Conservation (phyloP, 192 early-diverging fungal genomes). For the Funneliformis geosporum region DNA sequence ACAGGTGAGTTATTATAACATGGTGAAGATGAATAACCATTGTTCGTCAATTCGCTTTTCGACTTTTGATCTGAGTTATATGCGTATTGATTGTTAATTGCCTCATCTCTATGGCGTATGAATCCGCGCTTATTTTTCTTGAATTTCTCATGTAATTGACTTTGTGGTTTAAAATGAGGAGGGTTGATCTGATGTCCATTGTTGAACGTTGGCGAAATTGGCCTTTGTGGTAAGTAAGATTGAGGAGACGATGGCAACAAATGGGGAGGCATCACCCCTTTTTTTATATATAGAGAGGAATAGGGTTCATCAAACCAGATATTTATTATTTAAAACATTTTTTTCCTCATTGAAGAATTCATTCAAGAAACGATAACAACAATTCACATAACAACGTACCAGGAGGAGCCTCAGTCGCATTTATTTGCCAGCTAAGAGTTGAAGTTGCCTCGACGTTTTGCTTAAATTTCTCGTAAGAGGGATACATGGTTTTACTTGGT, state of each 20-base stretch:
- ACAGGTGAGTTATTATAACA: neutral
- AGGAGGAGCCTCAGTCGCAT: neutral
- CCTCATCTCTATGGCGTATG: neutral
- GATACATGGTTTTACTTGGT: neutral
- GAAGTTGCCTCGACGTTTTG: neutral
- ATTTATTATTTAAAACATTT: neutral
- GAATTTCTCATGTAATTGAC: neutral
- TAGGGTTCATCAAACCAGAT: neutral
- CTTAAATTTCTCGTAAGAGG: neutral
- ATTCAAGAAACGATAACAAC: too few species aligned
- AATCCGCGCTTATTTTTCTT: constrained; percentile 2
- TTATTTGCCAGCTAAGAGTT: neutral
- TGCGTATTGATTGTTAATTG: neutral
- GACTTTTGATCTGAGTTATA: neutral
- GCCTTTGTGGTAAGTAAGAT: too few species aligned
- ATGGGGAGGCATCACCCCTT: neutral
- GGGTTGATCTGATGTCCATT: neutral
- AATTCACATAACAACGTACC: neutral
- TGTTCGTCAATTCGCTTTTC: neutral
- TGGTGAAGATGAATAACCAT: neutral
- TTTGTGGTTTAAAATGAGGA: neutral
- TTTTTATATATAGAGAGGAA: neutral
- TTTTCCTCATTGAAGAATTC: neutral
- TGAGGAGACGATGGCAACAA: constrained; percentile 1
- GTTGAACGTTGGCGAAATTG: constrained; percentile 3